Conservation (phyloP, 73 alveolate species). For the Tetrahymena thermophila region DNA sequence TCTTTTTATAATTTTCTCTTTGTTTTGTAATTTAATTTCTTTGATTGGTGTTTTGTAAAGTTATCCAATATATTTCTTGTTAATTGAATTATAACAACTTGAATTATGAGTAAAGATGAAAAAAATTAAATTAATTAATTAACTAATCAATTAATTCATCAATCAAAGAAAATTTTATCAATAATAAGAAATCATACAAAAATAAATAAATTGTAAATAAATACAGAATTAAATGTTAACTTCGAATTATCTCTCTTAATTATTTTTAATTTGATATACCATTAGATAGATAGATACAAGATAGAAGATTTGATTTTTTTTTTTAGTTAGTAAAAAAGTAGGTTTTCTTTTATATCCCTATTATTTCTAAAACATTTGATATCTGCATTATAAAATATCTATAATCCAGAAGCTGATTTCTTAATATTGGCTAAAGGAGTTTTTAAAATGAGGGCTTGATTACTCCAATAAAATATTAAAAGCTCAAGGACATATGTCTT, state of each 20-base stretch:
- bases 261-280: background rate
- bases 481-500: no score
- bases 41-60: background rate
- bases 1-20: background rate
- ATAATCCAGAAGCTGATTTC: background rate
- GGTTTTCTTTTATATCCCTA: no score
- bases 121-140: no score
- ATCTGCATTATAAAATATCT: background rate
- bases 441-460: background rate
- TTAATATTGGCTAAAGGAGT: no score
- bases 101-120: background rate
- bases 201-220: no score
- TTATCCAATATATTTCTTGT: background rate
- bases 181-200: no score
- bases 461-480: no score
- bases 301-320: background rate
- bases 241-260: background rate
- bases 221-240: background rate
- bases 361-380: background rate
- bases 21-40: background rate
- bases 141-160: background rate
- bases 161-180: background rate
- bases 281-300: background rate
- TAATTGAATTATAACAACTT: background rate
- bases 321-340: background rate